These are phyloP conservation scores for Hysterium pulicare DNA, from an alignment of 2,329 filamentous ascomycete genomes.

Conservation along the genomic window DNA sequence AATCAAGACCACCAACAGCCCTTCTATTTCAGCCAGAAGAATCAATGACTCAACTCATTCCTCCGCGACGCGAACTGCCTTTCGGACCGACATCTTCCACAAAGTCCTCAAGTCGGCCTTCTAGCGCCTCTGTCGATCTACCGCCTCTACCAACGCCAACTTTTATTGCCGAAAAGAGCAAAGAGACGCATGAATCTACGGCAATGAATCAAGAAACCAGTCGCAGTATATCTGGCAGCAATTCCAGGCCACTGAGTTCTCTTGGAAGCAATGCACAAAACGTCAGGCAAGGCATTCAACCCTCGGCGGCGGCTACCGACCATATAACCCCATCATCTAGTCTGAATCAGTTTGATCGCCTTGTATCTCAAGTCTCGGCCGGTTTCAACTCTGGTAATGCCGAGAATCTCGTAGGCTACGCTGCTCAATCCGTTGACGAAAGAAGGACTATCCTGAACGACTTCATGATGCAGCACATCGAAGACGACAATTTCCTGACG, in stretches of 20 bases:
- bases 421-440: conserved; percentile 37
- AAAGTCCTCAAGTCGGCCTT: conserved; percentile 25
- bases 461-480: conserved; percentile 50
- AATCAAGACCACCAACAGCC: conserved; percentile 17
- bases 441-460: conserved; percentile 45
- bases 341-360: neutral
- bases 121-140: conserved; percentile 23
- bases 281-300: conserved; percentile 14
- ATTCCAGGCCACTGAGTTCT: conserved; percentile 4
- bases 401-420: conserved; percentile 30
- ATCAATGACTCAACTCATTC: conserved; percentile 20
- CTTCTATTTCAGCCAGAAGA: conserved; percentile 8
- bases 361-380: conserved; percentile 2
- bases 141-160: conserved; percentile 37
- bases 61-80: conserved; percentile 39
- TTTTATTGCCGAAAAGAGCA: conserved; percentile 13
- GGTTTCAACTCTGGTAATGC: neutral
- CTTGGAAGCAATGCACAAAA: conserved; percentile 12
- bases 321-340: neutral
- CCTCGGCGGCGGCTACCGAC: neutral
- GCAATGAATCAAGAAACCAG: conserved; percentile 3
- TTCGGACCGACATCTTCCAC: conserved; percentile 34
- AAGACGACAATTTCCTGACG: conserved; percentile 48
- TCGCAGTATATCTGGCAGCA: conserved; percentile 4
- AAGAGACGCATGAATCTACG: too few species aligned